These are phyloP conservation scores for Penicillium sp. DNA, from an alignment of 2,329 filamentous ascomycete species.

Conservation along the genomic window DNA sequence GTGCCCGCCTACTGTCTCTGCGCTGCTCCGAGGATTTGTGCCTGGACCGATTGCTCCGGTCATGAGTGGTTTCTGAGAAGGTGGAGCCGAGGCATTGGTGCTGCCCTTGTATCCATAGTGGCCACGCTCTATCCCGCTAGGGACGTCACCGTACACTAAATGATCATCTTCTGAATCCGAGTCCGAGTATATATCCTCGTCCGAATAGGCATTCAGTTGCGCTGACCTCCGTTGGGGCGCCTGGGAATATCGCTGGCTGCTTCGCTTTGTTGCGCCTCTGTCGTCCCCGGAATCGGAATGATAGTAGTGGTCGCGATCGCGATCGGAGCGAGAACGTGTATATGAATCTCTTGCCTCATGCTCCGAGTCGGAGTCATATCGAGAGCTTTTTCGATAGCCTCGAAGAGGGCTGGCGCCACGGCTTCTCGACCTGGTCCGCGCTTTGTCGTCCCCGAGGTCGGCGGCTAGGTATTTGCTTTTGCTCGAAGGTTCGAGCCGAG, in stretches of 20 bases:
- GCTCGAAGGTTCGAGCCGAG: slow-evolving; percentile 33
- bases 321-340: slow-evolving; percentile 21
- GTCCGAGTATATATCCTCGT: slow-evolving; percentile 35
- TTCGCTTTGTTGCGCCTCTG: slow-evolving; percentile 18
- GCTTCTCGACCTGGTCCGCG: slow-evolving; percentile 27
- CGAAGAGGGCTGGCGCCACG: slow-evolving; percentile 24
- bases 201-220: slow-evolving; percentile 29
- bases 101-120: slow-evolving; percentile 24
- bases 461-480: slow-evolving; percentile 33
- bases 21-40: slow-evolving; percentile 12
- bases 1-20: slow-evolving; percentile 30
- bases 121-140: slow-evolving; percentile 20
- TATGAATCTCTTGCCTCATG: slow-evolving; percentile 27
- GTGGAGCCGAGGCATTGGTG: slow-evolving; percentile 16
- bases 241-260: slow-evolving; percentile 21
- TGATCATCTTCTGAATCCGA: slow-evolving; percentile 41
- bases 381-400: slow-evolving; percentile 26
- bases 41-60: slow-evolving; percentile 24
- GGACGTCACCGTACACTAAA: slow-evolving; percentile 45
- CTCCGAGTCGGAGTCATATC: slow-evolving; percentile 32
- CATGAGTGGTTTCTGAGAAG: slow-evolving; percentile 23
- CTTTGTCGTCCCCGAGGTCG: slow-evolving; percentile 34
- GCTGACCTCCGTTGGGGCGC: slow-evolving; percentile 29
- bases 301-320: slow-evolving; percentile 34
- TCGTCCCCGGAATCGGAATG: slow-evolving; percentile 32